Percentiles rank a stretch among this genome's conserved stretches.
These are phyloP conservation scores for Russula foetens DNA, from an alignment of 768 basidiomycete genomes.

Conservation along the genomic window DNA sequence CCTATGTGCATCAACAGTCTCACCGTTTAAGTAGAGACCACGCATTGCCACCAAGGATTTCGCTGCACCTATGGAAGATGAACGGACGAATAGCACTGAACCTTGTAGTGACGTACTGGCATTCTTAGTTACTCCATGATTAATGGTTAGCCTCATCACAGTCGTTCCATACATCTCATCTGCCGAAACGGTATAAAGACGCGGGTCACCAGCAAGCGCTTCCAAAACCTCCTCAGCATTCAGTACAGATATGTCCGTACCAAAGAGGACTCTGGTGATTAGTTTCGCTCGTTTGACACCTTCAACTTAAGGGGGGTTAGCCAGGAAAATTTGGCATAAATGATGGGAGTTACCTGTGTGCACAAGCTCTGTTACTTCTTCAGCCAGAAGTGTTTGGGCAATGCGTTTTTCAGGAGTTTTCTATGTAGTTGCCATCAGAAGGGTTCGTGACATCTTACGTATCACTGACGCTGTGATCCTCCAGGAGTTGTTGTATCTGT, in stretches of 20 bases:
- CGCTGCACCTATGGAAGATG: conserved; percentile 13
- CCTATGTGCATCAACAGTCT: conserved; percentile 1
- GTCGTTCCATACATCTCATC: conserved; percentile 46
- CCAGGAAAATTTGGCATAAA: not conserved
- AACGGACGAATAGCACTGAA: not conserved
- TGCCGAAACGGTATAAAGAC: conserved; percentile 43
- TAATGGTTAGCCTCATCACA: conserved; percentile 53
- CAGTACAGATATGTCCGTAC: conserved; percentile 32
- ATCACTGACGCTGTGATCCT: conserved; percentile 14
- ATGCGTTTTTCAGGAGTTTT: conserved; percentile 31
- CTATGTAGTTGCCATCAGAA: conserved; percentile 20
- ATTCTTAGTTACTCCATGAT: conserved; percentile 49
- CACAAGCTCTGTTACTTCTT: conserved; percentile 51
- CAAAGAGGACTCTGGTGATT: conserved; percentile 41
- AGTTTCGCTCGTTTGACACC: conserved; percentile 35
- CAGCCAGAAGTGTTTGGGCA: conserved; percentile 46
- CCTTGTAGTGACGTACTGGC: conserved; percentile 18
- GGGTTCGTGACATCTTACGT: not conserved
- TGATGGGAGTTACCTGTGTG: conserved; percentile 38
- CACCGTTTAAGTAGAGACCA: conserved; percentile 19
- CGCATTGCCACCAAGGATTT: conserved; percentile 15
- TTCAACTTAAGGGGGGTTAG: conserved; percentile 26
- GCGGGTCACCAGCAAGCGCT: conserved; percentile 58
- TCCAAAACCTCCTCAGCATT: conserved; percentile 46
- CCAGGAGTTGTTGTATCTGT: conserved; percentile 10